Evolutionary conservation across 2,329 filamentous ascomycete genomes (phyloP), one percentile per base, ranked within the genome.

Genomic region (Ophiocordyceps camponoti-floridani): DNA sequence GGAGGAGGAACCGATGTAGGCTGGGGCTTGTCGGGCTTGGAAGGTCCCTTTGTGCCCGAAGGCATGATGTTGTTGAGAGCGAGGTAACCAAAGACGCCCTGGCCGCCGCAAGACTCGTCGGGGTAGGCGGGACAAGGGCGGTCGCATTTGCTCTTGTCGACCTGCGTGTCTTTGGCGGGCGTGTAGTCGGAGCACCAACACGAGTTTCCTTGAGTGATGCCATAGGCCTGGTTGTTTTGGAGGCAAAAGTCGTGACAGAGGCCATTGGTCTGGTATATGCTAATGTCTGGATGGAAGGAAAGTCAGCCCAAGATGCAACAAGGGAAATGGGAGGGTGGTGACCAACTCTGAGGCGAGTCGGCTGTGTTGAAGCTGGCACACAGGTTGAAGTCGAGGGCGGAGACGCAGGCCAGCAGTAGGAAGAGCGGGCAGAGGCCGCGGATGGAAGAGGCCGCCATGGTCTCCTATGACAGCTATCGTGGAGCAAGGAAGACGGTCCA

Each of bases 141-240:
- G 50, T 69, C 60, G 61, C 84, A 89, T 19, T 69, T 52, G 31
- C 49, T 51, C 2, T 61, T 58, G 19, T 62, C 54, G 43, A 68
- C 62, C 45, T 66, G 57, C 30, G 56, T 58, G 18, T 54, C 56
- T 30, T 62, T 50, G 43, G 65, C 64, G 9, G 84, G 84, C 2
- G 69, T 68, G 53, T 78, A 78, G 56, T 86, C 72, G 35, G 80
- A 79, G 58, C 84, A 89, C 82, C 82, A 89, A 57, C 84, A 89
- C 44, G 68, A 60, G 30, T 74, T 65, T 14, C 62, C 68, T 52
- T 84, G 72, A 1, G 87, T 64, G 42, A 89, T 66, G 50, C 80
- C 82, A 49, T 79, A 84, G 37, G 82, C 81, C 50, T 69, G 82
- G 14, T 66, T 52, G 18, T 56, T 54, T 27, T 31, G 30, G 26